Evolutionary conservation across 2,329 filamentous ascomycete genomes (phyloP).

Genomic region (Curvularia eragrostidis): DNA sequence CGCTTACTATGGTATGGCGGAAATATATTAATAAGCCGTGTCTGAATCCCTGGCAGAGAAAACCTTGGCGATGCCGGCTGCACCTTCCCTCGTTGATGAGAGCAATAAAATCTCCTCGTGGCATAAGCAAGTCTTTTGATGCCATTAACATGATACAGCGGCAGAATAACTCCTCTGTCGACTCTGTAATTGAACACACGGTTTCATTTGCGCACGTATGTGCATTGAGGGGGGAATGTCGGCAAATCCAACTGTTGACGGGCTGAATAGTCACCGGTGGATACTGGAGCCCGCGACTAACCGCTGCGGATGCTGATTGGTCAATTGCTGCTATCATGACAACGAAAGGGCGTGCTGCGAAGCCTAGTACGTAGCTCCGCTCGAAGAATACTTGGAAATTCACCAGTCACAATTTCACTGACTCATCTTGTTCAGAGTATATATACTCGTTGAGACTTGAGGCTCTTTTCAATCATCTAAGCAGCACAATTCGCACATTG

Average conservation of each 20-base stretch:
- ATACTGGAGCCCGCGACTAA: constrained; percentile 2
- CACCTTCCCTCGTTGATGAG: neutral
- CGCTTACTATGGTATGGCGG: neutral
- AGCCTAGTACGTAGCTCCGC: neutral
- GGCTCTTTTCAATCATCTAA: neutral
- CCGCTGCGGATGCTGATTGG: constrained; percentile 9
- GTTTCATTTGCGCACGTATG: neutral
- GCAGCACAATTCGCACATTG: neutral
- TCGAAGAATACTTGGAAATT: neutral
- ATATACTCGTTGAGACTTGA: neutral
- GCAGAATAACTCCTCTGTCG: neutral
- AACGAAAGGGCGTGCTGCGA: constrained; percentile 8
- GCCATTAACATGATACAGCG: neutral
- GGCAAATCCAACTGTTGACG: neutral
- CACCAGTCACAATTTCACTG: constrained; percentile 1
- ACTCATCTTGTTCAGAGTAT: constrained; percentile 2
- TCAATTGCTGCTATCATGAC: constrained; percentile 2
- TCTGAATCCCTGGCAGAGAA: no score
- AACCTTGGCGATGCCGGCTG: neutral
- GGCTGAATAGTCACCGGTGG: neutral
- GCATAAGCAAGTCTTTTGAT: neutral
- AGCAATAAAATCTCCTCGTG: neutral
- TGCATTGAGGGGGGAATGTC: no score
- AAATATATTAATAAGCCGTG: neutral
- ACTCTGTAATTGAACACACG: no score